A percentile compares a stretch with the other conserved stretches of the same genome.
Evolutionary conservation across 371 early-diverging fungal genomes (phyloP).

Genomic region (Mucor piriformis): DNA sequence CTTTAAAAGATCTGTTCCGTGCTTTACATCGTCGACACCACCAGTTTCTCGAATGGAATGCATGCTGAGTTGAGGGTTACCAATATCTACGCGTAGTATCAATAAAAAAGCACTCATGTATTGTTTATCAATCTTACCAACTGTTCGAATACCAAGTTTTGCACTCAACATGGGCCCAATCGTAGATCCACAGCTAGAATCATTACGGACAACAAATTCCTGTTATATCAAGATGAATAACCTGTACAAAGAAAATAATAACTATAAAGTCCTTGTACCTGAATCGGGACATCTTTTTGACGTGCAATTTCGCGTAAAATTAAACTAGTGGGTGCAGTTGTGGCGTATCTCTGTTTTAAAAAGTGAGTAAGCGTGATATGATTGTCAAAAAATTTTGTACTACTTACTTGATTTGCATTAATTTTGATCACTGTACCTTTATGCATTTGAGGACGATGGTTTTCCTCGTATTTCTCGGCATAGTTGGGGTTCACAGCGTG

Average conservation of each 20-base stretch:
- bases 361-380: no score
- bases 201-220: conserved; percentile 93
- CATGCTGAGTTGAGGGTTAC: conserved; percentile 93
- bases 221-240: background rate
- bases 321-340: conserved; percentile 83
- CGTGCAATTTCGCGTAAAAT: conserved; percentile 79
- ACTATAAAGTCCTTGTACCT: conserved; percentile 32
- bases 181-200: conserved; percentile 91
- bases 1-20: conserved; percentile 79
- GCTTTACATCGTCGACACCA: conserved; percentile 84
- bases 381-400: conserved; percentile 28
- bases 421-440: conserved; percentile 93
- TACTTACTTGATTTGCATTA: conserved; percentile 85
- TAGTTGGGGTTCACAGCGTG: conserved; percentile 94
- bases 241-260: background rate
- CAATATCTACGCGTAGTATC: conserved; percentile 68
- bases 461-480: conserved; percentile 80
- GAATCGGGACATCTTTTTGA: conserved; percentile 73
- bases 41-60: conserved; percentile 92
- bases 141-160: conserved; percentile 88
- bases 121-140: conserved; percentile 56
- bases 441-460: conserved; percentile 90
- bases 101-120: background rate
- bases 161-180: conserved; percentile 94
- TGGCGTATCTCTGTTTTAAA: conserved; percentile 70